A percentile compares a stretch with the other conserved stretches of the same genome.
phyloP scores from a whole-genome alignment of 108 stramenopile species.

The Schizochytrium sp. region DNA sequence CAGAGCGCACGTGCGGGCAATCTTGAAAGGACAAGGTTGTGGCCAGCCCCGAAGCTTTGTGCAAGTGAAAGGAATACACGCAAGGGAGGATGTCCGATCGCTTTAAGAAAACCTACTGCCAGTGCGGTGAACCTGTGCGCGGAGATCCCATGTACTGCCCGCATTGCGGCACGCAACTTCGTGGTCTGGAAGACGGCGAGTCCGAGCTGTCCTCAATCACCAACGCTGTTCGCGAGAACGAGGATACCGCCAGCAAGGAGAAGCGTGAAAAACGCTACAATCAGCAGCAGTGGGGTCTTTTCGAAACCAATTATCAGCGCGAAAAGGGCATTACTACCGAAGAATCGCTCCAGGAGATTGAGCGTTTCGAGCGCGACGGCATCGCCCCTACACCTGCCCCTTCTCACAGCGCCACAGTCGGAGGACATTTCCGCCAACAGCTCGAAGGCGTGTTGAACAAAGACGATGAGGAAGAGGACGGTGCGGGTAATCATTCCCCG shows the following conservation, averaged over 20 bases:
- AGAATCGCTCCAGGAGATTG: constrained; percentile 51
- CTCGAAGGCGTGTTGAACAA: background rate
- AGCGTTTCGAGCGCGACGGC: constrained; percentile 19
- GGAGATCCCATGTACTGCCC: constrained; percentile 13
- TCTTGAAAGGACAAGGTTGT: too few relatives aligned
- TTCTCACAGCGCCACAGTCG: background rate
- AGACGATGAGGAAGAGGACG: constrained; percentile 29
- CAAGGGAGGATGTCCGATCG: background rate
- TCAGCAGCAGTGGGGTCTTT: constrained; percentile 47
- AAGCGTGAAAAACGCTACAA: constrained; percentile 39
- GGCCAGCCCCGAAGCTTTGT: too few relatives aligned
- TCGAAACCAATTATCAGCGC: constrained; percentile 58
- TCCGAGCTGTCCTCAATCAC: constrained; percentile 33
- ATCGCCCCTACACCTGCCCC: constrained; percentile 20
- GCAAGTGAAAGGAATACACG: too few relatives aligned
- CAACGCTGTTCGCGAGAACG: constrained; percentile 2
- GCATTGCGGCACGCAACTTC: constrained; percentile 50
- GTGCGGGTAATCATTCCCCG: background rate
- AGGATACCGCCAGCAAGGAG: background rate
- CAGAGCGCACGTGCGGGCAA: too few relatives aligned
- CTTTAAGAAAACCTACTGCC: constrained; percentile 22
- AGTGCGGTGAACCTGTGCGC: constrained; percentile 53
- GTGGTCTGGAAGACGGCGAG: constrained; percentile 1
- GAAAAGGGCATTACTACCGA: constrained; percentile 54
- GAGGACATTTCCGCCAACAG: background rate